These are phyloP conservation scores for Nitzschia sp. DNA, from an alignment of 108 stramenopile species.

Conservation along the genomic window DNA sequence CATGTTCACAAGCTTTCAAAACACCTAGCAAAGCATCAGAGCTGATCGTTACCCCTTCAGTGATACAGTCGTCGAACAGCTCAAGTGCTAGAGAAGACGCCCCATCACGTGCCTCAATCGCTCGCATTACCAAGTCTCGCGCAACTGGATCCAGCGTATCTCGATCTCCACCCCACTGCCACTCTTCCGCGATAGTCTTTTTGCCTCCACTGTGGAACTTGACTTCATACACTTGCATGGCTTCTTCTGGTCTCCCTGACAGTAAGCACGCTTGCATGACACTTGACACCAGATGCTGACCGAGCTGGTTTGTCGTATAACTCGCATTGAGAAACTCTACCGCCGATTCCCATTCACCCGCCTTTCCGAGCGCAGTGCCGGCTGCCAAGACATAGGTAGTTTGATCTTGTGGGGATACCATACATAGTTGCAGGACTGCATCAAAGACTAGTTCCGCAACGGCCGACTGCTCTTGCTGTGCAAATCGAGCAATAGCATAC, in stretches of 20 bases:
- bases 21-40: conserved; percentile 57
- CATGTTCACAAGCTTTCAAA: conserved; percentile 58
- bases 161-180: conserved; percentile 75
- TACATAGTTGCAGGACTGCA: conserved; percentile 64
- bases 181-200: conserved; percentile 25
- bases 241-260: conserved; percentile 42
- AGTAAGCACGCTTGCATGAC: conserved; percentile 70
- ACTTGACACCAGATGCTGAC: conserved; percentile 57
- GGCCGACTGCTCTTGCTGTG: conserved; percentile 16
- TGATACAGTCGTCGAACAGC: conserved; percentile 47
- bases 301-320: conserved; percentile 24
- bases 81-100: conserved; percentile 33
- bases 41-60: conserved; percentile 57
- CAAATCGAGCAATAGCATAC: conserved; percentile 55
- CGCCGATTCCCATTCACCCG: conserved; percentile 63
- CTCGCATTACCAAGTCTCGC: conserved; percentile 68
- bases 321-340: conserved; percentile 52
- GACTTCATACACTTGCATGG: conserved; percentile 41
- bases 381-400: conserved; percentile 69
- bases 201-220: background rate
- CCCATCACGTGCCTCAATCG: conserved; percentile 21
- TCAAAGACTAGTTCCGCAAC: conserved; percentile 62
- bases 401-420: conserved; percentile 77
- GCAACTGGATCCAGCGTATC: conserved; percentile 54
- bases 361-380: conserved; percentile 78